Base-by-base conservation (phyloP, 148 eudicot genomes). In the Rhododendron mucronatum region DNA sequence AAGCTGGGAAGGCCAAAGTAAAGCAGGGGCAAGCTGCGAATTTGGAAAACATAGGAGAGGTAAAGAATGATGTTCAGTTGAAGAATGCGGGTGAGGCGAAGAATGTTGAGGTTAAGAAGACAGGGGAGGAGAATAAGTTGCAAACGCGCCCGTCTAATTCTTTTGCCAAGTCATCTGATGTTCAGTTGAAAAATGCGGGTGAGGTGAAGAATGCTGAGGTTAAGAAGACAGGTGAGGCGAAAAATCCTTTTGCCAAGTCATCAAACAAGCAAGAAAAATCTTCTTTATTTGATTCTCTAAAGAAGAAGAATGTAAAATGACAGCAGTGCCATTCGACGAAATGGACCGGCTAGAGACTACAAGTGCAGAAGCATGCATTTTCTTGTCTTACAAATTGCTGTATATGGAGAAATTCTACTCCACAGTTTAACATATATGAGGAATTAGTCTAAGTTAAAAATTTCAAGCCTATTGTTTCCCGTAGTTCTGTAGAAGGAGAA, bases 211-310 rank as follows among this genome's bases (percentile, higher is more conserved):
- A 85, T 77, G 84, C 85, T 33, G 86, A 91, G 86, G 78, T 82
- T 33, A 86, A 86, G 87, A 51, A 83, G 74, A 55, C 45, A 50
- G 81, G 21, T 87, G 93, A 89, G 87, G 88, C 74, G 53, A 90
- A 87, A 65, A 97, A 94, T 85, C 98, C 96, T 76, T 97, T 97
- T 90, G 98, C 96, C 5, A 97, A 95, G 90, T 85, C 95, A 77
- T 88, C 98, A 37, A 91, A 30, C 84, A 84, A 85, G 44, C 90
- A 89, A 59, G 98, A 91, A 33, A 90, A 87, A 85, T 74, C 96
- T 18, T 95, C 98, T 2, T 77, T 95, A 78, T 87, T 95, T 80
- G 95, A 97, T 87, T 94, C 98, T 26, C 87, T 97, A 80, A 94
- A 94, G 91, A 95, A 92, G 92, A 93, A 90, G 92, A 85, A 86